phyloP scores from a whole-genome alignment of 768 basidiomycete genomes.

The Termitomyces sp. region DNA sequence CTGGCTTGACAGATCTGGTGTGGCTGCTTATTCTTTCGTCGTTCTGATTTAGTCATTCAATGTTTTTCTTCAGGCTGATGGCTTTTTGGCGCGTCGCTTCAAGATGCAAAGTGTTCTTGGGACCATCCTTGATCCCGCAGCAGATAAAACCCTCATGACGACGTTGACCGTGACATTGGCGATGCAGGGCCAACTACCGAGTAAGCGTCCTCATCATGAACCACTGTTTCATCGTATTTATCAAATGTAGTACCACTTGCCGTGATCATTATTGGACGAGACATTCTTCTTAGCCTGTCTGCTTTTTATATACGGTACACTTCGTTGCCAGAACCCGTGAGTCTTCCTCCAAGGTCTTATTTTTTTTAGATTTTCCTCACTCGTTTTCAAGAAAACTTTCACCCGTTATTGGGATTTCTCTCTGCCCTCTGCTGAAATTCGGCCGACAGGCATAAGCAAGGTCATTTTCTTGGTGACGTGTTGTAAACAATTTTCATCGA shows the following conservation, averaged over 20 bases:
- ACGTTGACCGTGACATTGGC: constrained; percentile 86
- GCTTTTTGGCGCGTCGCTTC: constrained; percentile 82
- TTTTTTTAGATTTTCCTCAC: background rate
- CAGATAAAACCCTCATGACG: constrained; percentile 95
- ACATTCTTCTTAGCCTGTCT: constrained; percentile 78
- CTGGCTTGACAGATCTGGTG: constrained; percentile 91
- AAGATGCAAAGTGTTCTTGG: constrained; percentile 91
- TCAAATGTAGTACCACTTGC: constrained; percentile 70
- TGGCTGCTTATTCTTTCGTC: constrained; percentile 27
- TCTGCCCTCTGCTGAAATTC: constrained; percentile 92
- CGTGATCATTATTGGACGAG: constrained; percentile 83
- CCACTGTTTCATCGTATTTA: constrained; percentile 5
- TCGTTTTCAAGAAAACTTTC: constrained; percentile 74
- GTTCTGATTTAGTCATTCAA: constrained; percentile 3
- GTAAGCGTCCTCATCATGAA: constrained; percentile 41
- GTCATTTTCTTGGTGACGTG: constrained; percentile 29
- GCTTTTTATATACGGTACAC: constrained; percentile 94
- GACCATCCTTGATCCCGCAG: constrained; percentile 93
- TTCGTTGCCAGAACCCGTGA: constrained; percentile 81
- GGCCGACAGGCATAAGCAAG: constrained; percentile 93
- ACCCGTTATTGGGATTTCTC: constrained; percentile 94
- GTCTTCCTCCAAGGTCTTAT: constrained; percentile 22
- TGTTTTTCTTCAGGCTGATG: constrained; percentile 66
- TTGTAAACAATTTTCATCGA: background rate
- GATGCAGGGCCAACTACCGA: constrained; percentile 77